These are phyloP conservation scores for Verticillium tricorpus DNA, from an alignment of 2,329 filamentous ascomycete species.

Conservation along the genomic window DNA sequence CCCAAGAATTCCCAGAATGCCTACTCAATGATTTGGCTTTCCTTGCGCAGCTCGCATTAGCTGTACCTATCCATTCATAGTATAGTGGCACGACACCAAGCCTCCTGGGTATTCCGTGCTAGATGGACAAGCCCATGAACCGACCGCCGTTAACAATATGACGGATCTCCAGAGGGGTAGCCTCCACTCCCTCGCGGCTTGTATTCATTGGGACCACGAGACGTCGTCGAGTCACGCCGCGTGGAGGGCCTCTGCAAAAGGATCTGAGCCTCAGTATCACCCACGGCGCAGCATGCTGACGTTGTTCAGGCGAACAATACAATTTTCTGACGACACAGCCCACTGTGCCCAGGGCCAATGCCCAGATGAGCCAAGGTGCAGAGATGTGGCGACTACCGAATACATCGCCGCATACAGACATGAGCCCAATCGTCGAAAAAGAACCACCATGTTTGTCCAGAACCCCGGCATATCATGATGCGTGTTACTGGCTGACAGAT, in stretches of 20 bases:
- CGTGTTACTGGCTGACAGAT: too few species aligned
- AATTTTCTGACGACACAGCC: background rate
- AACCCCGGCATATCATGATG: too few species aligned
- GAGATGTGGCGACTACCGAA: too few species aligned
- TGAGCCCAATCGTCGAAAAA: too few species aligned
- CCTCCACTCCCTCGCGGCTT: background rate
- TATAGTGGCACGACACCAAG: background rate
- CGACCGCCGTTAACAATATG: background rate
- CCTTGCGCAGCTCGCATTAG: background rate
- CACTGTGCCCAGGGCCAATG: too few species aligned
- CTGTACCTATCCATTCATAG: background rate
- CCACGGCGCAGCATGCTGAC: background rate
- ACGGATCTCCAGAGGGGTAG: background rate
- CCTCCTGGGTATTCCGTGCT: too few species aligned
- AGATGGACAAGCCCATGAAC: background rate
- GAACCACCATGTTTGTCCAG: too few species aligned
- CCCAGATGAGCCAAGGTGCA: too few species aligned
- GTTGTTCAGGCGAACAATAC: background rate
- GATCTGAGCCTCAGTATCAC: background rate
- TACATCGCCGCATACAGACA: too few species aligned
- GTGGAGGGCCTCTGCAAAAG: background rate
- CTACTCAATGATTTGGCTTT: too few species aligned
- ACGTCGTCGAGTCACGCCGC: background rate
- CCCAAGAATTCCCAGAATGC: too few species aligned
- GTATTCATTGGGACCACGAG: background rate